These are phyloP conservation scores for Claviceps arundinis DNA, from an alignment of 2,329 filamentous ascomycete genomes.

Conservation along the genomic window DNA sequence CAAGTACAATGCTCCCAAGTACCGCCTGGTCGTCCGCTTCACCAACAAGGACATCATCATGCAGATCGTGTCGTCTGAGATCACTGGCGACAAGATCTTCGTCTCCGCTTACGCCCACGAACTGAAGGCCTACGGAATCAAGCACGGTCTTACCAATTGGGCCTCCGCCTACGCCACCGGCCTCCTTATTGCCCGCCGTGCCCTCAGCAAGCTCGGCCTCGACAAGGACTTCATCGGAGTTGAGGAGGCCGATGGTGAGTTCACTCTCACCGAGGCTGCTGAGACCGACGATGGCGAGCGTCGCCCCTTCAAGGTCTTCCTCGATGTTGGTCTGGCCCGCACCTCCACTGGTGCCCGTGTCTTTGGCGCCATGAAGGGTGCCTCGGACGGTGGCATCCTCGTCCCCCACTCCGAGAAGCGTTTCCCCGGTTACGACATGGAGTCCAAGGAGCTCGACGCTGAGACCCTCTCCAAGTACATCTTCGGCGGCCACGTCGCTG, in stretches of 20 bases:
- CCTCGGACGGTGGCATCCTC: constrained; percentile 93
- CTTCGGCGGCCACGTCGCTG: constrained; percentile 92
- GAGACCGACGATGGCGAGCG: constrained; percentile 86
- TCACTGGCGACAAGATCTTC: constrained; percentile 97
- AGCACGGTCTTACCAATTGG: constrained; percentile 99
- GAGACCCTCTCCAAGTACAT: constrained; percentile 99
- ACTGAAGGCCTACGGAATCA: constrained; percentile 93
- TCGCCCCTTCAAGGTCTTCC: constrained; percentile 98
- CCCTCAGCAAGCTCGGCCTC: constrained; percentile 91
- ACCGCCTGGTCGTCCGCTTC: constrained; percentile 98
- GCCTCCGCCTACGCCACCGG: constrained; percentile 92
- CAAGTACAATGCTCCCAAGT: constrained; percentile 99
- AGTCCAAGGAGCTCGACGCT: constrained; percentile 93
- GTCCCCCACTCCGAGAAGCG: constrained; percentile 98
- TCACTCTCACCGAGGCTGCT: constrained; percentile 83
- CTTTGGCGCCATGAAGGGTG: constrained; percentile 99
- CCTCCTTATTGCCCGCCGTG: constrained; percentile 91
- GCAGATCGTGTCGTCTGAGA: constrained; percentile 94
- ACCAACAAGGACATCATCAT: constrained; percentile 98
- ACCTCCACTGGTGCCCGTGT: constrained; percentile 97
- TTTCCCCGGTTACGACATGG: constrained; percentile 97
- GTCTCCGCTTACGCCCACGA: constrained; percentile 88
- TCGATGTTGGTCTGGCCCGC: constrained; percentile 93
- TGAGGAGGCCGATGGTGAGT: constrained; percentile 94
- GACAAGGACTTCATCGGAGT: constrained; percentile 90